Base-by-base conservation (phyloP, 2,329 filamentous ascomycete species). In the Colletotrichum karsti region DNA sequence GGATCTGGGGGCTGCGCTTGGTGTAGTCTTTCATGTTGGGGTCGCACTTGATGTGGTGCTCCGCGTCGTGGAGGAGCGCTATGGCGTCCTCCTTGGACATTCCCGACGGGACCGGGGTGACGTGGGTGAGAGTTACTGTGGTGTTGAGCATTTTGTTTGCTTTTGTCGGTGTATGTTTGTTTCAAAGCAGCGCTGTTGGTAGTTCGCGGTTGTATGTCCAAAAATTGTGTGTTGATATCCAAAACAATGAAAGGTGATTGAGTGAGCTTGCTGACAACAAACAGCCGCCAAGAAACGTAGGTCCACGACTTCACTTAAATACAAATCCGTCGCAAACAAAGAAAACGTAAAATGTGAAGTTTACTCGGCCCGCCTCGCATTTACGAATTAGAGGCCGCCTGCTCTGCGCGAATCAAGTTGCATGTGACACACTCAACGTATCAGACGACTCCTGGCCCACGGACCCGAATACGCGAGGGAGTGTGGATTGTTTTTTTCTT, bases 31-130 rank as follows among this genome's bases (percentile, higher is more conserved):
- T 73, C 75, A 85, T 80, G 77, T 87, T 85, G 53, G 87, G 86
- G 70, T 88, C 82, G 76, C 84, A 86, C 44, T 77, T 70, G 50
- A 89, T 79, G 75, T 87, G 85, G 77, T 85, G 84, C 35, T 78
- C 79, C 71, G 87, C 84, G 72, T 86, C 81, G 26, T 87, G 86
- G 30, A 89, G 82, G 59, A 82, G 78, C 28, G 79, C 75, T 33
- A 88, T 72, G n/a, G 76, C 81, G 48, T 78, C 76, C 22, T 78
- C 71, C 13, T 69, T 73, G 37, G 80, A 73, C 39, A 76, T 74
- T 30, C 76, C 79, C 2, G 74, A 67, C 0, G 85, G 85, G 62
- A 88, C 76, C 58, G 78, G 71, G 30, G 83, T 82, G 39, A 73
- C 73, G 75, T 87, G 84, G 57, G 75, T 72, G 18, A 88, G 62